Base-by-base conservation (phyloP, 257 asterid genomes). In the Nemophila menziesii region DNA sequence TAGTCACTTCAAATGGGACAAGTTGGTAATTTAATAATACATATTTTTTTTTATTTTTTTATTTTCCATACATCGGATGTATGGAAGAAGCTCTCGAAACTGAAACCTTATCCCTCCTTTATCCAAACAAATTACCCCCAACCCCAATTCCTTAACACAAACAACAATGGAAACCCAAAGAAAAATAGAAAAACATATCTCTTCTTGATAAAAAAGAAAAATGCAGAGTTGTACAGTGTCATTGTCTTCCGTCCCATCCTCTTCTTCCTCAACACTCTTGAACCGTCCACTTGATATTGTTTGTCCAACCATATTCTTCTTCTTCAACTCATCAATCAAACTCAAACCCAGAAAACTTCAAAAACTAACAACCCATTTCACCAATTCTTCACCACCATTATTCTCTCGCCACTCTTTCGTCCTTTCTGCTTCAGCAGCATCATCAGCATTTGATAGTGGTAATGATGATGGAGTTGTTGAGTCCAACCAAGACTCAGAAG, bases 221-320 rank as follows among this genome's bases (percentile, higher is more conserved):
- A 80, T 71, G 89, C 52, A 75, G 26, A 77, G 69, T 38, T 70
- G 74, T 57, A 62, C 79, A 23, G 57, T 74, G 21, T 69, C 86
- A 47, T 46, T 74, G 44, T 77, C 78, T 19, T 68, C 36, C 36
- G 12, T 13, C 36, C 7, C 36, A 2, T 29, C 36, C 8, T 29
- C 55, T 55, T 33, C 58, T 18, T 22, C 76, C 46, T 1, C 27
- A 42, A 5, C 65, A 45, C 23, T 20, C 16, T 3, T 37, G 20
- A 29, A 29, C 36, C 36, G 8, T 13, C 12, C 36, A 29, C 9
- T 29, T 29, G 36, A 29, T 29, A 57, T 54, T 40, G 44, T 43
- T 27, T 66, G 81, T 39, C 56, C 62, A 20, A 17, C 20, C 21
- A 16, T 1, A n/a, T n/a, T n/a, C n/a, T n/a, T n/a, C n/a, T n/a